Conservation (phyloP, 2,329 filamentous ascomycete species). For the Exophiala sideris region DNA sequence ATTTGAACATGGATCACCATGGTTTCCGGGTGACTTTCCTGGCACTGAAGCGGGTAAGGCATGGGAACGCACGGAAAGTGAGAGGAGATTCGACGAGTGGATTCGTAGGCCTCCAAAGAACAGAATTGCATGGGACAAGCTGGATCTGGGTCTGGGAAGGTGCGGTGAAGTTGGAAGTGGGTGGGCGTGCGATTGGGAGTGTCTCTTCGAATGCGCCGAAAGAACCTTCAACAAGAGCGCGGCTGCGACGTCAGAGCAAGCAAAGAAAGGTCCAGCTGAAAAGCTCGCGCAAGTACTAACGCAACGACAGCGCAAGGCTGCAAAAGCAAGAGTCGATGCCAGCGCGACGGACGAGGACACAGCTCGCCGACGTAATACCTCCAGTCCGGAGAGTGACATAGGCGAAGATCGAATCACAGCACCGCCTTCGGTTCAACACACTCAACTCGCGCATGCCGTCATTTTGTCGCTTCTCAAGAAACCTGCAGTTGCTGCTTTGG, state of each 20-base stretch:
- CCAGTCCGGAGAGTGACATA: constrained; percentile 18
- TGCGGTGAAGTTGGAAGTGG: constrained; percentile 81
- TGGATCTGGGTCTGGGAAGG: constrained; percentile 69
- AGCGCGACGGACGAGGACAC: constrained; percentile 6
- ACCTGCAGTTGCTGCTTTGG: constrained; percentile 23
- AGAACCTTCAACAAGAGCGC: neutral
- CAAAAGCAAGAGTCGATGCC: constrained; percentile 12
- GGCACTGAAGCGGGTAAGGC: constrained; percentile 73
- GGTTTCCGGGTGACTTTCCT: constrained; percentile 83
- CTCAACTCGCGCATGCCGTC: constrained; percentile 40
- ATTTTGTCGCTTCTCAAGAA: constrained; percentile 37
- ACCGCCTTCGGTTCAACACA: constrained; percentile 32
- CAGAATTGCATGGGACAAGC: constrained; percentile 67
- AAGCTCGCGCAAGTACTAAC: constrained; percentile 9
- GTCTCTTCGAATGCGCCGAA: constrained; percentile 47
- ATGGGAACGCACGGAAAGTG: constrained; percentile 70
- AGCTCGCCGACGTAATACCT: constrained; percentile 18
- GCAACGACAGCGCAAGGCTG: constrained; percentile 26
- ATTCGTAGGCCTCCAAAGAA: constrained; percentile 77
- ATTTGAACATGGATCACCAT: constrained; percentile 74
- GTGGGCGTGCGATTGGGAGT: constrained; percentile 79
- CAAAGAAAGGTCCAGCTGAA: neutral
- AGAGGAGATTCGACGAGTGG: constrained; percentile 63
- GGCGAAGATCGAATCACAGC: constrained; percentile 8
- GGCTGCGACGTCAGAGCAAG: neutral